These are phyloP conservation scores for Wallemia ichthyophaga DNA, from an alignment of 1,284 basidiomycete species.

Conservation along the genomic window DNA sequence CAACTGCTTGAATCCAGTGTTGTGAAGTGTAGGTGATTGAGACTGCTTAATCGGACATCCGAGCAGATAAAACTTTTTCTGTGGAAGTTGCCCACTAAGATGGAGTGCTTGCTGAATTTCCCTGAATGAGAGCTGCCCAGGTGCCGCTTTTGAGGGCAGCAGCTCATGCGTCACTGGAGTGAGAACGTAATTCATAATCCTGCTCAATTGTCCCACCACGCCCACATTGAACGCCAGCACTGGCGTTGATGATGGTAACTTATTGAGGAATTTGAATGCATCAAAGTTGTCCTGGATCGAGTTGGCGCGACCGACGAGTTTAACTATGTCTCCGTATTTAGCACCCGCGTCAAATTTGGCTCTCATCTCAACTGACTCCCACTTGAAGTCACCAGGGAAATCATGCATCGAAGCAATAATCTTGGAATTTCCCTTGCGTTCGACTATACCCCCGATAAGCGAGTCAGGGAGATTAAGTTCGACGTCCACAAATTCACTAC, in stretches of 20 bases:
- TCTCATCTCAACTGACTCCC: slow-evolving; percentile 37
- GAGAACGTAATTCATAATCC: slow-evolving; percentile 57
- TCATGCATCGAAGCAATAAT: slow-evolving; percentile 89
- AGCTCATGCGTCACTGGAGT: slow-evolving; percentile 69
- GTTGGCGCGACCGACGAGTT: slow-evolving; percentile 64
- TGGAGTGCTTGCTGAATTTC: slow-evolving; percentile 56
- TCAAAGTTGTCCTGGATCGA: slow-evolving; percentile 46
- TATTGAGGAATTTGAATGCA: slow-evolving; percentile 36
- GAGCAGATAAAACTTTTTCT: slow-evolving; percentile 51
- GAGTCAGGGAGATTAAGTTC: slow-evolving; percentile 48
- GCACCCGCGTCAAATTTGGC: slow-evolving; percentile 36
- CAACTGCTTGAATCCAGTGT: slow-evolving; percentile 49
- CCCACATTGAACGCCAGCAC: slow-evolving; percentile 91
- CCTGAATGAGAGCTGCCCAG: slow-evolving; percentile 64
- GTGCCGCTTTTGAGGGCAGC: slow-evolving; percentile 55
- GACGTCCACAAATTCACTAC: slow-evolving; percentile 76
- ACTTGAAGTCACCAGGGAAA: slow-evolving; percentile 55
- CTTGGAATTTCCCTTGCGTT: slow-evolving; percentile 36
- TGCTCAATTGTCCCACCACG: slow-evolving; percentile 52
- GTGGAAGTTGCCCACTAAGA: slow-evolving; percentile 44
- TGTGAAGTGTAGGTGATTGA: slow-evolving; percentile 76
- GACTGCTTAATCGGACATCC: slow-evolving; percentile 68
- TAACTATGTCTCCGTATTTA: slow-evolving; percentile 56
- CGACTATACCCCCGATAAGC: slow-evolving; percentile 28
- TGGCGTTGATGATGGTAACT: slow-evolving; percentile 27